These are phyloP conservation scores for Erodium chrysanthum DNA, from an alignment of 441 rosid species.

Conservation along the genomic window DNA sequence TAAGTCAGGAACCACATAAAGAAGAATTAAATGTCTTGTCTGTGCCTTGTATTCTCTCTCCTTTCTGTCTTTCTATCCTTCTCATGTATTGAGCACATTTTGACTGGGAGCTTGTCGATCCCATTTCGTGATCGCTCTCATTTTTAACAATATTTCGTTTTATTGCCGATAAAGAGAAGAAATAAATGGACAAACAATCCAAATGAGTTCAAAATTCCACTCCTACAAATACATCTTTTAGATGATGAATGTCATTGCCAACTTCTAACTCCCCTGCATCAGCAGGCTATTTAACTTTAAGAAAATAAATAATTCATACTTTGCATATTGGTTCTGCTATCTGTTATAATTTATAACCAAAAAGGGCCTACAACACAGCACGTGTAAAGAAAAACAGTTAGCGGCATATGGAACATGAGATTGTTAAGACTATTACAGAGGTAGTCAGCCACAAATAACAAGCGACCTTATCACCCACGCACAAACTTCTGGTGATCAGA, in stretches of 20 bases:
- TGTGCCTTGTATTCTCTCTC: no score
- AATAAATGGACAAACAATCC: neutral
- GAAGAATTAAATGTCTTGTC: neutral
- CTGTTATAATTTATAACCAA: neutral
- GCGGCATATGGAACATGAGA: neutral
- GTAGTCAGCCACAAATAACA: neutral
- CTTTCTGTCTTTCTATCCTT: no score
- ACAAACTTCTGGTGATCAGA: neutral
- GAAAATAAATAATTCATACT: neutral
- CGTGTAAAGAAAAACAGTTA: neutral
- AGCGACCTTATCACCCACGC: neutral
- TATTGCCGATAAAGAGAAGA: no score
- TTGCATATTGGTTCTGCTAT: neutral
- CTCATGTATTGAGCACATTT: no score
- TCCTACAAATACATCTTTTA: neutral
- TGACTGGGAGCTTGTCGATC: no score
- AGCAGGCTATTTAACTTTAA: neutral
- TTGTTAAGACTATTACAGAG: neutral
- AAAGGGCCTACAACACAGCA: neutral
- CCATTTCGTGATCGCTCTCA: no score
- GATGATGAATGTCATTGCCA: neutral
- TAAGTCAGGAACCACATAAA: slow-evolving; percentile 14
- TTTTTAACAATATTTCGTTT: no score
- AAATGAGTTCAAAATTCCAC: neutral
- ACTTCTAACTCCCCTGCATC: neutral